These are phyloP conservation scores for Pulveroboletus sp. DNA, from an alignment of 768 basidiomycete genomes.

Conservation along the genomic window DNA sequence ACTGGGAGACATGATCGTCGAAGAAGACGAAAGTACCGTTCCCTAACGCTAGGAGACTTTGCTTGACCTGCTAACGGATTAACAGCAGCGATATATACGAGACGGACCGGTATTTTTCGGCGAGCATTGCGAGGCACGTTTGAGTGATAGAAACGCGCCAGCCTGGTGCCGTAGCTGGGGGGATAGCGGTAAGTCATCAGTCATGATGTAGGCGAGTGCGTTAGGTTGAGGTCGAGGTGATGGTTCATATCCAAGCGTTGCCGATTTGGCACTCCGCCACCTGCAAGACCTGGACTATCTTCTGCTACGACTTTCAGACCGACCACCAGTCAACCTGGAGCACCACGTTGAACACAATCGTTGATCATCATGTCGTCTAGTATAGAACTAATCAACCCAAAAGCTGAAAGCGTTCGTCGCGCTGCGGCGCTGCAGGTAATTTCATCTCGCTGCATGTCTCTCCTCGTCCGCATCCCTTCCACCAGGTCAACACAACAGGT, in stretches of 20 bases:
- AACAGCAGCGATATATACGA: conserved; percentile 24
- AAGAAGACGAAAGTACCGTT: conserved; percentile 8
- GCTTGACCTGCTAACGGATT: conserved; percentile 11
- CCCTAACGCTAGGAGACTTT: conserved; percentile 9
- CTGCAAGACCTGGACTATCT: neutral
- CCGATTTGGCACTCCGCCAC: conserved; percentile 33
- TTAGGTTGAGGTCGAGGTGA: conserved; percentile 28
- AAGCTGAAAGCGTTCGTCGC: conserved; percentile 88
- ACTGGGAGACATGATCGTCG: conserved; percentile 8
- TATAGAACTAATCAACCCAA: conserved; percentile 95
- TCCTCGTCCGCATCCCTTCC: conserved; percentile 21
- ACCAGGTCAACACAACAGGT: conserved; percentile 84
- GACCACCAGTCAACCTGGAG: conserved; percentile 13
- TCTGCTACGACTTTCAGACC: conserved; percentile 5
- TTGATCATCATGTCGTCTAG: conserved; percentile 56
- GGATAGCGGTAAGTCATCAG: conserved; percentile 21
- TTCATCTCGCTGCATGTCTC: conserved; percentile 15
- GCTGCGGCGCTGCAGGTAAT: conserved; percentile 86
- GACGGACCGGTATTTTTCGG: conserved; percentile 21
- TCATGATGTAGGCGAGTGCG: conserved; percentile 21
- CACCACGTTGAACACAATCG: conserved; percentile 21
- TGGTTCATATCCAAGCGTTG: conserved; percentile 28
- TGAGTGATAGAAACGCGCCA: conserved; percentile 27
- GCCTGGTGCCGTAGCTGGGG: conserved; percentile 33
- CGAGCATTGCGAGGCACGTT: conserved; percentile 23